Base-by-base conservation (phyloP, 148 eudicot genomes). In the Camellia lanceoleosa region DNA sequence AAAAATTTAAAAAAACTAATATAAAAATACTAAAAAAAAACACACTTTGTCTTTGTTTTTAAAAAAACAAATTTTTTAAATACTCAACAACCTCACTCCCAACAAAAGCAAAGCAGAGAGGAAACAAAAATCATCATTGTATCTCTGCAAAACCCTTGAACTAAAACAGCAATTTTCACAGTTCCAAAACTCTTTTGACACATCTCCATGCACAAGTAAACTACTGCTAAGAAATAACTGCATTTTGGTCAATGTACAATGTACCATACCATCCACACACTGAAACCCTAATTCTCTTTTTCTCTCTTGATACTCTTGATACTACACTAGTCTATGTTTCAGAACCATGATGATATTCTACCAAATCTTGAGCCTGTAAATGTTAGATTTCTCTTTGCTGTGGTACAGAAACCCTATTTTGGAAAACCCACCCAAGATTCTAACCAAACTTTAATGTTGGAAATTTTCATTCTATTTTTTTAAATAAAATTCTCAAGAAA, bases 401-500 rank as follows among this genome's bases (percentile, higher is more conserved):
- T 70, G 54, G 54, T n/a, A 47, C 23, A 47, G 38, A 52, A 72
- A 52, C 42, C 60, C 43, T 9, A 10, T 71, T 46, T 71, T 49
- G 74, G 16, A 47, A 49, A 71, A 44, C 54, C 20, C 73, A 44
- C 54, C 20, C 56, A 7, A 70, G 6, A 16, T 7, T 49, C 30
- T 1, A 47, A 51, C 38, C 16, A 3, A 52, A 51, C 59, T 47
- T 71, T 11, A 47, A 47, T 71, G 7, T 6, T 71, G n/a, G 0
- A 5, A 5, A 2, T 15, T 51, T 19, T 55, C 11, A 14, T 52
- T 72, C 11, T 12, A 43, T 51, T 71, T 52, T 51, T 55, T 68
- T 43, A n/a, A 44, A 78, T 65, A 74, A 72, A 56, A 62, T 73
- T 72, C 43, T 67, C 84, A 78, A 77, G 81, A 64, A 77, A 82